phyloP scores from a whole-genome alignment of 345 rosid genomes.

The Arabis alpina region DNA sequence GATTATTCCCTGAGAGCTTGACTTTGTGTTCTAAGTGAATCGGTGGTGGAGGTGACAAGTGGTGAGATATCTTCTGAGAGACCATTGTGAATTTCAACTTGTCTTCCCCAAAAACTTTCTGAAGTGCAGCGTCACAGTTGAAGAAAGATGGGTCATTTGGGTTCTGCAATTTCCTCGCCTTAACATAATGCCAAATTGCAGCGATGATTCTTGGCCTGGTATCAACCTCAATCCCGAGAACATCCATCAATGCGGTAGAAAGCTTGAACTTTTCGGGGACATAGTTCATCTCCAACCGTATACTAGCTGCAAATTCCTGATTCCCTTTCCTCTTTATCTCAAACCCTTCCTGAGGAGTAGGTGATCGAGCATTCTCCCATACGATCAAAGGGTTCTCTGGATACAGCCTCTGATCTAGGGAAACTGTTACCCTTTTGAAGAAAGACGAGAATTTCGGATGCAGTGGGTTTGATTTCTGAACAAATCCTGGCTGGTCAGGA shows the following conservation, averaged over 20 bases:
- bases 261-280: conserved; percentile 95
- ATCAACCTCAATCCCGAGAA: conserved; percentile 95
- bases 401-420: conserved; percentile 88
- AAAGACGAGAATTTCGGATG: conserved; percentile 89
- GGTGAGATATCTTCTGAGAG: conserved; percentile 85
- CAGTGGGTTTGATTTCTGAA: conserved; percentile 69
- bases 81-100: conserved; percentile 84
- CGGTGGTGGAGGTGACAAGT: conserved; percentile 84
- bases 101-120: conserved; percentile 90
- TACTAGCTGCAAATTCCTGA: conserved; percentile 75
- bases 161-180: conserved; percentile 93
- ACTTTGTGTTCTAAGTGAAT: conserved; percentile 90
- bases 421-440: conserved; percentile 87
- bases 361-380: conserved; percentile 95
- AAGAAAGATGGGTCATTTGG: conserved; percentile 87
- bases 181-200: conserved; percentile 98
- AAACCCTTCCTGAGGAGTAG: conserved; percentile 93
- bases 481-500: conserved; percentile 86
- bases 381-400: conserved; percentile 83
- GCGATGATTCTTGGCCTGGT: conserved; percentile 96
- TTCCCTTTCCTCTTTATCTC: conserved; percentile 98
- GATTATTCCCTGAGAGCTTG: conserved; percentile 87
- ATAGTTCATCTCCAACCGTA: conserved; percentile 89
- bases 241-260: conserved; percentile 86
- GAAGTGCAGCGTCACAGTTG: conserved; percentile 83